These are phyloP conservation scores for Ministeria vibrans DNA, from an alignment of 78 protist genomes.

Conservation along the genomic window DNA sequence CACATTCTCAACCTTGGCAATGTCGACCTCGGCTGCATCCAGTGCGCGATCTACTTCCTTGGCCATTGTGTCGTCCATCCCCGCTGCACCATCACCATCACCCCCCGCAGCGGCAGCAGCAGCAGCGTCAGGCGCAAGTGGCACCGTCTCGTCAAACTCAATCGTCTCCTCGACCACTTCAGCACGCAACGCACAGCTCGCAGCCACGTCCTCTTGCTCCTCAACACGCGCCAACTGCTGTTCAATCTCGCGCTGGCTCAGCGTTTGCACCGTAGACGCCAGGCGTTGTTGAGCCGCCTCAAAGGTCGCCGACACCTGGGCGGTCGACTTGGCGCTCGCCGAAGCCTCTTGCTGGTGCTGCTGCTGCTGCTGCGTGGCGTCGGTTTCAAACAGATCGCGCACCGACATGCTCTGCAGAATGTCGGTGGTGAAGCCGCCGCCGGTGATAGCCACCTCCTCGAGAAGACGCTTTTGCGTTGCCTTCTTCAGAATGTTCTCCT, in stretches of 20 bases:
- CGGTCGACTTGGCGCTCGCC: background rate
- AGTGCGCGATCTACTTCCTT: background rate
- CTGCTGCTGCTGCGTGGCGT: background rate
- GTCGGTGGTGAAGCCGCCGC: slow-evolving; percentile 60
- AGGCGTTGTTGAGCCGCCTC: background rate
- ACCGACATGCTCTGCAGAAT: slow-evolving; percentile 1
- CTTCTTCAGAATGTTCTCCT: slow-evolving; percentile 84
- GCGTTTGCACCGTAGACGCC: background rate
- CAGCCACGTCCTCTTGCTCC: background rate
- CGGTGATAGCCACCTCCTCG: slow-evolving; percentile 56
- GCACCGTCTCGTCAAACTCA: background rate
- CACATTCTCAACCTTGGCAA: background rate
- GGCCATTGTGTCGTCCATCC: background rate
- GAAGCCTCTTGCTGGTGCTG: background rate
- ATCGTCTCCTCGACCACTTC: background rate
- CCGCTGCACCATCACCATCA: background rate
- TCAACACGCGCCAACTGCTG: background rate
- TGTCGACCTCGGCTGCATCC: background rate
- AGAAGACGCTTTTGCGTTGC: slow-evolving; percentile 75
- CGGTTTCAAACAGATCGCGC: slow-evolving; percentile 14
- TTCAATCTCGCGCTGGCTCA: background rate
- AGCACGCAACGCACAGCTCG: background rate
- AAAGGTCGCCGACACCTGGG: background rate
- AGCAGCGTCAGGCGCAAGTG: no score
- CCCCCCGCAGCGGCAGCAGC: no score